Base-by-base conservation (phyloP, 148 eudicot species). In the Gaultheria prostrata region DNA sequence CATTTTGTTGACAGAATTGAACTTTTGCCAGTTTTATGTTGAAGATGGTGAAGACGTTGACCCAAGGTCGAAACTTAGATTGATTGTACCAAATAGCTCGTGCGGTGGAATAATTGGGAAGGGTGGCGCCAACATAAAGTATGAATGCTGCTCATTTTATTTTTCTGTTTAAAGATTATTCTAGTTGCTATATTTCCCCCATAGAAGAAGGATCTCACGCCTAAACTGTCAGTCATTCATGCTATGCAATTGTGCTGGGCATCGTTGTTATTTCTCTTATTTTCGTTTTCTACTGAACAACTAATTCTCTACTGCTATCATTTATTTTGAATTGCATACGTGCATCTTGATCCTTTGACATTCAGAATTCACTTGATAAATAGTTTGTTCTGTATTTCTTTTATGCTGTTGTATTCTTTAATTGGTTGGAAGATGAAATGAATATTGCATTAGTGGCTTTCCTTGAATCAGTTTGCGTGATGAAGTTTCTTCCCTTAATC, bases 21-120 rank as follows among this genome's bases (percentile, higher is more conserved):
- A 33, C 78, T 79, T 85, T 56, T 86, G 50, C 56, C 84, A 95
- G 98, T 90, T 92, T 85, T 93, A 88, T 74, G 90, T 87, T 81
- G 99, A 92, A 87, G 95, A 91, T 61, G 97, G 88, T 74, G 92
- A 88, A 80, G 93, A 94, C 33, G 87, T 46, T 79, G 94, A 91
- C 45, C 92, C 90, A 85, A 91, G 88, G 81, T 85, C 93, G 50
- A 94, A 90, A 90, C 89, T 93, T 82, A 90, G 93, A 88, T 84
- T 97, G 50, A 86, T 97, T 85, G 98, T 95, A 82, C 98, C 99
- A 75, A 97, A 95, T 87, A 91, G 92, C 90, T 93, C 94, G 79
- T 97, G 99, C 79, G 99, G 99, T 86, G 99, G 98, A 87, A 91
- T 97, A 71, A 97, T 97, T 85, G 99, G 99, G 83, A 97, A 97